Percentiles rank a stretch among this genome's conserved stretches.
phyloP scores from a whole-genome alignment of 768 basidiomycete species.

The Pisolithus microcarpus region DNA sequence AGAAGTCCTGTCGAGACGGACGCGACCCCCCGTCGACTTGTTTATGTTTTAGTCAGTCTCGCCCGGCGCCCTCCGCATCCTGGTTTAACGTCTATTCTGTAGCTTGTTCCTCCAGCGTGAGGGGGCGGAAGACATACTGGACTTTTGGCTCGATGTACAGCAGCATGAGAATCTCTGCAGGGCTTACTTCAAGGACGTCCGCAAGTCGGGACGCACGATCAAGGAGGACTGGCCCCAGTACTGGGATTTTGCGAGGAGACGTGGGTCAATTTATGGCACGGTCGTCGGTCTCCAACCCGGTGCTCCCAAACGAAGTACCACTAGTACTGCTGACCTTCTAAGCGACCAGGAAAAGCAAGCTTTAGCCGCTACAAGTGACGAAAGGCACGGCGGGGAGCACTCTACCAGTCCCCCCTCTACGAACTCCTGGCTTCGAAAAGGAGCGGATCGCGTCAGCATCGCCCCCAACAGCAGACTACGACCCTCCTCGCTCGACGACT shows the following conservation, averaged over 20 bases:
- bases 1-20: slow-evolving; percentile 86
- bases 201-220: slow-evolving; percentile 87
- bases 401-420: slow-evolving; percentile 56
- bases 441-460: slow-evolving; percentile 38
- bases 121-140: slow-evolving; percentile 91
- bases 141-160: slow-evolving; percentile 99
- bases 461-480: slow-evolving; percentile 41
- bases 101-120: slow-evolving; percentile 96
- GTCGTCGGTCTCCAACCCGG: slow-evolving; percentile 69
- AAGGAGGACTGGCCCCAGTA: slow-evolving; percentile 99
- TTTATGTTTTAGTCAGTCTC: slow-evolving; percentile 95
- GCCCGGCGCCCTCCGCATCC: neutral
- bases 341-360: slow-evolving; percentile 65
- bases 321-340: slow-evolving; percentile 69
- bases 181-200: slow-evolving; percentile 98
- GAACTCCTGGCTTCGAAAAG: slow-evolving; percentile 29
- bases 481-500: slow-evolving; percentile 61
- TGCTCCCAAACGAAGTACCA: slow-evolving; percentile 68
- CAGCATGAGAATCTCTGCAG: slow-evolving; percentile 98
- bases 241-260: slow-evolving; percentile 85
- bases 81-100: neutral
- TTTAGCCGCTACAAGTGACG: slow-evolving; percentile 41
- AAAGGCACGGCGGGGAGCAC: slow-evolving; percentile 41
- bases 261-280: slow-evolving; percentile 90
- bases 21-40: slow-evolving; percentile 91